phyloP scores from a whole-genome alignment of 2,329 filamentous ascomycete species.

The Periglandula ipomoeae region DNA sequence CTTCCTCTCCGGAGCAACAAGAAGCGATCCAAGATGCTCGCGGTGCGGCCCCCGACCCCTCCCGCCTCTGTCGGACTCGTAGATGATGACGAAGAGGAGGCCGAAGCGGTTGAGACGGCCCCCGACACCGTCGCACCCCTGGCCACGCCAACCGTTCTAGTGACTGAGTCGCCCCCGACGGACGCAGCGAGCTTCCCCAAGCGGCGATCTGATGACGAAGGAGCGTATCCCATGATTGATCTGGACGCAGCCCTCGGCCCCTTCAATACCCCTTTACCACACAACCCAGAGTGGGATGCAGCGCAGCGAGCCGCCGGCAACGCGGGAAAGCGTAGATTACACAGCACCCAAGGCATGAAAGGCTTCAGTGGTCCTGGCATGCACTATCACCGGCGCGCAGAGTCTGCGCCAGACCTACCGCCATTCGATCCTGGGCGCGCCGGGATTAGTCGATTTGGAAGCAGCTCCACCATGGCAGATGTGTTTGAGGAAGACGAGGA shows the following conservation, averaged over 20 bases:
- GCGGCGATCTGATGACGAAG: slow-evolving; percentile 46
- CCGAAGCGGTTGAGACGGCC: slow-evolving; percentile 14
- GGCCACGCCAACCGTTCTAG: slow-evolving; percentile 29
- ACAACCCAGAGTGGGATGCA: slow-evolving; percentile 57
- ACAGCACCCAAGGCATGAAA: slow-evolving; percentile 65
- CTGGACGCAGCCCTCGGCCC: slow-evolving; percentile 87
- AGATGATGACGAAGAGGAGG: slow-evolving; percentile 21
- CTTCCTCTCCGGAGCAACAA: slow-evolving; percentile 47
- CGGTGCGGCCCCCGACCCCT: slow-evolving; percentile 37
- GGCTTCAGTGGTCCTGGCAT: slow-evolving; percentile 60
- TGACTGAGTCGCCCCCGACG: slow-evolving; percentile 29
- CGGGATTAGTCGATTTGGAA: slow-evolving; percentile 53
- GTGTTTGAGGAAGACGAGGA: slow-evolving; percentile 83
- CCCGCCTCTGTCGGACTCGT: slow-evolving; percentile 24
- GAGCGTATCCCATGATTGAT: slow-evolving; percentile 76
- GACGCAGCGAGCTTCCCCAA: slow-evolving; percentile 11
- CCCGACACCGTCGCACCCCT: slow-evolving; percentile 15
- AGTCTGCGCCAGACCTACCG: slow-evolving; percentile 71
- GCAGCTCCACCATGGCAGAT: slow-evolving; percentile 70
- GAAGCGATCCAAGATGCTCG: slow-evolving; percentile 31
- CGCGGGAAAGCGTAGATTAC: slow-evolving; percentile 56
- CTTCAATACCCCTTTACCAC: slow-evolving; percentile 69
- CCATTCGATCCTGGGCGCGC: slow-evolving; percentile 57
- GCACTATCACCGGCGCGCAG: slow-evolving; percentile 69
- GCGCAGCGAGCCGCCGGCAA: slow-evolving; percentile 49